Base-by-base conservation (phyloP, 1,284 basidiomycete genomes). In the Ustilago lituana region DNA sequence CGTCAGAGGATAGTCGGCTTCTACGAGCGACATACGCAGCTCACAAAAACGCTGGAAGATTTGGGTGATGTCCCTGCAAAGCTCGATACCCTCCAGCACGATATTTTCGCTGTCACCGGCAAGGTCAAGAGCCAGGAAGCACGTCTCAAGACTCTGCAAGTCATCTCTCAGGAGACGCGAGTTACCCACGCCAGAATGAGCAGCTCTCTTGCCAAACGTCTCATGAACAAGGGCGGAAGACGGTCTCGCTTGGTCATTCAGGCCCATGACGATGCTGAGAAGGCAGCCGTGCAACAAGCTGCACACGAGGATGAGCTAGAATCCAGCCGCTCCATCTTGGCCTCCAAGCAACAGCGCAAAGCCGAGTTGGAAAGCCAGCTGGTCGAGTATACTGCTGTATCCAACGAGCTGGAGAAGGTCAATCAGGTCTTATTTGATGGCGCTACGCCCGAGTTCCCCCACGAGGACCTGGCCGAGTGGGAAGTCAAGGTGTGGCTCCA, bases 401-500 rank as follows among this genome's bases (percentile, higher is more conserved):
- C 66, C 12, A 52, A 32, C 17, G 51, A 60, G 22, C 54, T 64
- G 5, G 52, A 58, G 37, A 46, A 49, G 33, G 45, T 60, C 17
- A 53, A 65, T 36, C 37, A 36, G 4, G 14, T 26, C 5, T 57
- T 75, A 5, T 75, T 72, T 40, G 69, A 53, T 12, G 64, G 59
- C 1, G 56, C 50, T 6, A 57, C 55, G 3, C 56, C 59, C 17
- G 56, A 70, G 14, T 73, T 64, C 15, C 55, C 66, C 3, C 49
- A 53, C 2, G 69, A 73, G 5, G 69, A 73, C 19, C 39, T 60
- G 22, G 61, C 60, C 8, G 55, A 51, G 17, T 73, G 59, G 60
- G 67, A 75, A 46, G 55, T 59, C 46, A 60, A 69, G n/a, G 54
- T 71, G 15, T 64, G 56, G 51, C 15, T 27, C 14, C 62, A 68